These are phyloP conservation scores for Fusarium nanum DNA, from an alignment of 2,329 filamentous ascomycete species.

Conservation along the genomic window DNA sequence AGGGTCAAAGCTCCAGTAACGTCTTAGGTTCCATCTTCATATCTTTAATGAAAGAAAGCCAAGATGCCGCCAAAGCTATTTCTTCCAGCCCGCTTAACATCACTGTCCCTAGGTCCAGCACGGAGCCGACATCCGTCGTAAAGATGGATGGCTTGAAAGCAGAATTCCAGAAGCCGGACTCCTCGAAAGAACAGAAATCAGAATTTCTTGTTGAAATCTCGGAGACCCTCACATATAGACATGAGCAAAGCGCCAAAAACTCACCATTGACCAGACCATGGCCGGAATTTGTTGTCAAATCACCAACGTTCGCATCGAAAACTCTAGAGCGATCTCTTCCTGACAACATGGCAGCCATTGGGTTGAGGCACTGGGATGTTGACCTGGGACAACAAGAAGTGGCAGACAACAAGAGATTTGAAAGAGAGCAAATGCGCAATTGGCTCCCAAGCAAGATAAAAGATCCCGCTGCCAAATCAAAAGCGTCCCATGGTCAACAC, in stretches of 20 bases:
- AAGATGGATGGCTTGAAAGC: conserved; percentile 3
- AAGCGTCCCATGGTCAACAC: background rate
- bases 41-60: conserved; percentile 57
- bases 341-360: conserved; percentile 51
- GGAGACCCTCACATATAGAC: conserved; percentile 54
- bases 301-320: conserved; percentile 52
- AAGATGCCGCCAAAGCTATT: conserved; percentile 56
- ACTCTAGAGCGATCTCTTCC: conserved; percentile 57
- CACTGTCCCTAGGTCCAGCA: conserved; percentile 50
- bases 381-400: conserved; percentile 40
- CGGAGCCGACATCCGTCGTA: conserved; percentile 47
- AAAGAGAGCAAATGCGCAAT: conserved; percentile 26
- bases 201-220: conserved; percentile 59
- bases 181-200: conserved; percentile 35
- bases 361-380: conserved; percentile 58
- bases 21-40: conserved; percentile 58
- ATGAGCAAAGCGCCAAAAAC: conserved; percentile 51
- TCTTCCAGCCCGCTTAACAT: conserved; percentile 61
- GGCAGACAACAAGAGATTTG: conserved; percentile 10
- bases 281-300: conserved; percentile 51
- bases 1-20: conserved; percentile 56
- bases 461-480: background rate
- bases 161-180: background rate
- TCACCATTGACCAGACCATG: conserved; percentile 57
- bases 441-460: conserved; percentile 36